Conservation (phyloP, 1,284 basidiomycete species). For the Heterobasidion annosum region DNA sequence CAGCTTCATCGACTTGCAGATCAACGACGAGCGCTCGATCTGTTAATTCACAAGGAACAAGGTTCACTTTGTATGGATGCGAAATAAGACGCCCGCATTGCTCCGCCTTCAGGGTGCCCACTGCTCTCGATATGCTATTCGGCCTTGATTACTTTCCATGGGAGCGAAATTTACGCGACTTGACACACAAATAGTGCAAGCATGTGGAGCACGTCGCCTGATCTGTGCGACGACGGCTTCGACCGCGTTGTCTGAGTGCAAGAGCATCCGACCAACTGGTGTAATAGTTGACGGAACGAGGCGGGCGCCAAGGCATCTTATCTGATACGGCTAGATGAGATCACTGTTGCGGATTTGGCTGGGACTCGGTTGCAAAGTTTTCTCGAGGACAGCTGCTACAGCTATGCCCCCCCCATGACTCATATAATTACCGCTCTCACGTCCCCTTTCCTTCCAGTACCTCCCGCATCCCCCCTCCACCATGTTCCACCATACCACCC, state of each 20-base stretch:
- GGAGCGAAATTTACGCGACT: not conserved
- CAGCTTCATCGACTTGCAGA: no score
- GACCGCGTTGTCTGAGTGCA: not conserved
- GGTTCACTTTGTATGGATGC: no score
- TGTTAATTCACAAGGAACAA: no score
- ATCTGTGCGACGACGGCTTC: not conserved
- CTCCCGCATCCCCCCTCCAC: not conserved
- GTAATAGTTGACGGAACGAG: no score
- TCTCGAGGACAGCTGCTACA: not conserved
- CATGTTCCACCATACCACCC: conserved; percentile 12
- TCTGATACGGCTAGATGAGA: not conserved
- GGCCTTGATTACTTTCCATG: no score
- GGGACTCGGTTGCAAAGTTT: not conserved
- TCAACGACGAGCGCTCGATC: no score
- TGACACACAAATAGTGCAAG: not conserved
- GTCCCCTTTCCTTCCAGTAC: not conserved
- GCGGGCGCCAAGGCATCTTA: not conserved
- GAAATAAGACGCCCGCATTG: no score
- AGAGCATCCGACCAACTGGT: no score
- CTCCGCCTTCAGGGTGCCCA: no score
- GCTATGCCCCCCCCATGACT: conserved; percentile 4
- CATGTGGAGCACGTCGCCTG: not conserved
- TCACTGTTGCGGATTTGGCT: not conserved
- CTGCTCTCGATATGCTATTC: no score
- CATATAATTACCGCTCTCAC: conserved; percentile 6